A percentile compares a stretch with the other conserved stretches of the same genome.
Conservation (phyloP, 805 yeast genomes). For the Cyberlindnera galapagoensis region DNA sequence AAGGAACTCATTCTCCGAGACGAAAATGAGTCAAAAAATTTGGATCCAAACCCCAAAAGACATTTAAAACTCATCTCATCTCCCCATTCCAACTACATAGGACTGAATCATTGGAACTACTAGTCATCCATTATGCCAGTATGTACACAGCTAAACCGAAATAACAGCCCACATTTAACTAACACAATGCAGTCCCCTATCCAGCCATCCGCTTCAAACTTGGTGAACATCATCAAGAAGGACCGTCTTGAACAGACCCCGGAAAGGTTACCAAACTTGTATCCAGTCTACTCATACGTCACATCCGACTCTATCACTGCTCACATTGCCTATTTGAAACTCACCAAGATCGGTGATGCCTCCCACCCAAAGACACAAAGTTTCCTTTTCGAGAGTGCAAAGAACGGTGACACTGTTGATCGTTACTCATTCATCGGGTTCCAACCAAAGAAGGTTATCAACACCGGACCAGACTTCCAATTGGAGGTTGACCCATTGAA, state of each 20-base stretch:
- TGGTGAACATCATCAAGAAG: constrained; percentile 33
- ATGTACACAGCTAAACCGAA: neutral
- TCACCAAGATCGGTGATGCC: constrained; percentile 54
- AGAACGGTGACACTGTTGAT: constrained; percentile 82
- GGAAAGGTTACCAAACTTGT: constrained; percentile 49
- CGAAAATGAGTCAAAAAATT: too few relatives aligned
- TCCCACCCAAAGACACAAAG: constrained; percentile 50
- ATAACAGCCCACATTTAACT: neutral
- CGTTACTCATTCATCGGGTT: constrained; percentile 89
- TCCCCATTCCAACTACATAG: too few relatives aligned
- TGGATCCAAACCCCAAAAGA: too few relatives aligned
- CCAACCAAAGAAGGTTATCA: constrained; percentile 73
- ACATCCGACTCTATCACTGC: constrained; percentile 80
- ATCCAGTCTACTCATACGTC: constrained; percentile 73
- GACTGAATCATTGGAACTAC: too few relatives aligned
- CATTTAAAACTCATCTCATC: too few relatives aligned
- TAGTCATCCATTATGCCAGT: constrained; percentile 7
- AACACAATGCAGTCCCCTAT: constrained; percentile 22
- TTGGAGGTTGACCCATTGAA: constrained; percentile 67
- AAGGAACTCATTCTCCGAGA: too few relatives aligned
- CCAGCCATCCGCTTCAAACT: constrained; percentile 46
- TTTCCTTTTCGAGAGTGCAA: constrained; percentile 83
- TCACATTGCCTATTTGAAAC: constrained; percentile 81
- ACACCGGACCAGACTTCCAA: constrained; percentile 66
- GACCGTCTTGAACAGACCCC: constrained; percentile 25